Base-by-base conservation (phyloP, 2,329 filamentous ascomycete species). In the Botrytis galanthina region DNA sequence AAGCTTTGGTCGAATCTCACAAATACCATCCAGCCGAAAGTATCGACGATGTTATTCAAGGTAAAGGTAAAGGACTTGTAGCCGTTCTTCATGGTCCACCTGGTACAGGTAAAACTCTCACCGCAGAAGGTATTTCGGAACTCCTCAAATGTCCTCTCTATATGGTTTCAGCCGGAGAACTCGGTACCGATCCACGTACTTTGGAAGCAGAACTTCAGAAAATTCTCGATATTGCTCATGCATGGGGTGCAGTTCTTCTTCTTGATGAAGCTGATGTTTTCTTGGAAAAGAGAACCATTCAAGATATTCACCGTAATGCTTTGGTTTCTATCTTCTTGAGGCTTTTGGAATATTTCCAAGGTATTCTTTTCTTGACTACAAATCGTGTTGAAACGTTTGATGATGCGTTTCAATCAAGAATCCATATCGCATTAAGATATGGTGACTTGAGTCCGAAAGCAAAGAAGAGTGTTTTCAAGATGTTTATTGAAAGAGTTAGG, bases 341-440 rank as follows among this genome's bases (percentile, higher is more conserved):
- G 0, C 86, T 95, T 73, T 86, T 97, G 0, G 95, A 98, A 82
- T 97, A 97, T 81, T 97, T 97, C 83, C 93, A 97, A 80, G 94
- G 94, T 4, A 97, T 97, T 71, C 82, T 97, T 7, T 97, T 97
- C 84, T 83, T 97, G 39, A 97, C 94, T 0, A 97, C 94, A 3
- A 97, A 97, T 81, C 89, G 94, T 1, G 93, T 97, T 1, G 89
- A 92, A 84, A 95, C 93, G 0, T 97, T 97, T 79, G 94, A 97
- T 78, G 93, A 96, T 75, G 94, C 94, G 0, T 97, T 97, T 85
- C 92, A 96, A 80, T 93, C 90, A 16, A 89, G 94, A 37, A 97
- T 82, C 75, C 93, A 97, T 81, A 91, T 97, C 78, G 93, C 93
- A 0, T 85, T 97, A 14, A 87, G 92, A 42, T 97, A 97, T 82